Percentiles rank a stretch among this genome's conserved stretches.
Conservation (phyloP, 805 yeast species). For the Candida ponderosae region DNA sequence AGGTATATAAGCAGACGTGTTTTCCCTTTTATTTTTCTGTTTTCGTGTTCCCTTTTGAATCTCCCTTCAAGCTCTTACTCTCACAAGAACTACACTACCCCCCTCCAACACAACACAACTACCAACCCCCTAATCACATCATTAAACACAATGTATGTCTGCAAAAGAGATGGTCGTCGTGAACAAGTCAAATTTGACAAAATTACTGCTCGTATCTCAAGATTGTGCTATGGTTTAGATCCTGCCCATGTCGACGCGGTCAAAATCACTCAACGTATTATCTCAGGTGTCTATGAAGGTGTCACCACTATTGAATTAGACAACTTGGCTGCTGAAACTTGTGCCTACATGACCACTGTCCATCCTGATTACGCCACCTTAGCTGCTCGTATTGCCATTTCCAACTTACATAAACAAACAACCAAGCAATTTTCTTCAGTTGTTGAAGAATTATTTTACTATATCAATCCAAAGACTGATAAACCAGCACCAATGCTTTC, state of each 20-base stretch:
- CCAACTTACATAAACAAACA: slow-evolving; percentile 91
- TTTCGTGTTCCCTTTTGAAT: background rate
- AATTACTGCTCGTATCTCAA: slow-evolving; percentile 90
- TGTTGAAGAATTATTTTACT: slow-evolving; percentile 61
- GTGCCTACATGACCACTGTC: slow-evolving; percentile 94
- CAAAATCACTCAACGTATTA: slow-evolving; percentile 91
- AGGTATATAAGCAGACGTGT: slow-evolving; percentile 4
- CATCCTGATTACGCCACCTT: slow-evolving; percentile 96
- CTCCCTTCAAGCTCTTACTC: no score
- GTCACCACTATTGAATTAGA: slow-evolving; percentile 88
- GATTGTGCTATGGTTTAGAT: slow-evolving; percentile 92
- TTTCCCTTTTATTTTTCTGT: background rate
- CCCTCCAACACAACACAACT: background rate
- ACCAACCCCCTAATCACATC: background rate
- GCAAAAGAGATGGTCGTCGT: slow-evolving; percentile 88
- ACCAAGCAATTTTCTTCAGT: slow-evolving; percentile 80
- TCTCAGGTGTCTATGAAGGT: slow-evolving; percentile 94
- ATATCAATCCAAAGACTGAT: slow-evolving; percentile 74
- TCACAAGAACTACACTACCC: background rate
- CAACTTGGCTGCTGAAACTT: slow-evolving; percentile 88
- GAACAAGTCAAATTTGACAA: slow-evolving; percentile 95
- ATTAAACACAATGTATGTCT: slow-evolving; percentile 55
- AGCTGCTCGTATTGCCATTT: slow-evolving; percentile 93
- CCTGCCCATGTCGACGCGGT: slow-evolving; percentile 90
- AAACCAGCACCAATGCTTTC: slow-evolving; percentile 56